Percentiles rank a stretch among this genome's conserved stretches.
Conservation (phyloP, 225 moss, liverwort and hornwort genomes). For the Anthoceros angustus region DNA sequence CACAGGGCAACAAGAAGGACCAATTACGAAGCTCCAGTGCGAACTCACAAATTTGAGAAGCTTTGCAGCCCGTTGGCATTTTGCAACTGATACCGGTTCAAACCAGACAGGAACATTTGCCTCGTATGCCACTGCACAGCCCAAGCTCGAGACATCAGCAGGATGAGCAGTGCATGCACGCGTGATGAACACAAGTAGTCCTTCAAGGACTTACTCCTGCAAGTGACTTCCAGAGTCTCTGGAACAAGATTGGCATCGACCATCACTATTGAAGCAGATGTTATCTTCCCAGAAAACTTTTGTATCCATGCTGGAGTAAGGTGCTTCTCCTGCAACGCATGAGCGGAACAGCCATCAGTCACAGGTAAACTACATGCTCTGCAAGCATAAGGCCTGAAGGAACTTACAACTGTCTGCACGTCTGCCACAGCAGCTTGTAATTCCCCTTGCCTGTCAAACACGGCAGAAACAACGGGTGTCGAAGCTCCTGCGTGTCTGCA, state of each 20-base stretch:
- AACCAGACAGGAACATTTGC: conserved; percentile 77
- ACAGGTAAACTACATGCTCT: not conserved
- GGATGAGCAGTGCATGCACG: not conserved
- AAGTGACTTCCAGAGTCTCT: conserved; percentile 49
- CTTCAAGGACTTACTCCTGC: conserved; percentile 34
- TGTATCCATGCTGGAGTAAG: conserved; percentile 69
- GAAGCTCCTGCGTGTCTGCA: conserved; percentile 55
- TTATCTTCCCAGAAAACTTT: conserved; percentile 42
- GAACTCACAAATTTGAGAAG: conserved; percentile 45
- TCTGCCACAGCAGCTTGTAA: conserved; percentile 74
- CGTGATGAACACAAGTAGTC: not conserved
- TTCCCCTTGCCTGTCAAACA: conserved; percentile 81
- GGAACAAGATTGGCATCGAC: conserved; percentile 75
- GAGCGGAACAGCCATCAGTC: not conserved
- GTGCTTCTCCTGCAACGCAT: conserved; percentile 44
- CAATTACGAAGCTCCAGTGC: not conserved
- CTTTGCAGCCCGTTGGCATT: conserved; percentile 61
- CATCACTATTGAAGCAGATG: conserved; percentile 54
- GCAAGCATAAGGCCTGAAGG: not conserved
- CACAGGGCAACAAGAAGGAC: not conserved
- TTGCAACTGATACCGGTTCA: conserved; percentile 89
- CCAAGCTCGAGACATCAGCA: not conserved
- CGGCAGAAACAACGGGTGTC: conserved; percentile 78
- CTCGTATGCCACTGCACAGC: conserved; percentile 56
- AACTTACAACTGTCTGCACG: conserved; percentile 51